Evolutionary conservation across 23 red algal genomes (phyloP).

Genomic region (Gracilaria domingensis): DNA sequence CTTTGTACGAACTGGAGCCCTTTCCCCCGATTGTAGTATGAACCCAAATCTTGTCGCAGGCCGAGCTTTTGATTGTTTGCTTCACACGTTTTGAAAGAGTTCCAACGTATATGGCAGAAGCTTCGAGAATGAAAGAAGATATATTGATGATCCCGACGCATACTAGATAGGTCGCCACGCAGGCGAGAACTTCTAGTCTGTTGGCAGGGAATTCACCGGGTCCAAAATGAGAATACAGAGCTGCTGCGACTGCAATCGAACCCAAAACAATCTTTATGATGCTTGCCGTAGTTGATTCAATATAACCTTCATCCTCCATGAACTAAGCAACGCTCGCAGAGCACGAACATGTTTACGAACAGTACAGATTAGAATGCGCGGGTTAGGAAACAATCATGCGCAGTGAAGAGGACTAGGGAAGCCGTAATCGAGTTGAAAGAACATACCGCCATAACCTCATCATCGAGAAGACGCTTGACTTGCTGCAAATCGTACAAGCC

Average conservation of each 20-base stretch:
- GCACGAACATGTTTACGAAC: neutral
- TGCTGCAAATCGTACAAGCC: constrained; percentile 65
- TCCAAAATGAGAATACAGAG: constrained; percentile 66
- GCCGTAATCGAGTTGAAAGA: neutral
- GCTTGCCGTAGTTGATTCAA: constrained; percentile 41
- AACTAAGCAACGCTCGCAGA: constrained; percentile 6
- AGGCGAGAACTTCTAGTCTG: constrained; percentile 32
- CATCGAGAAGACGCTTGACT: constrained; percentile 66
- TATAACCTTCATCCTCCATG: constrained; percentile 68
- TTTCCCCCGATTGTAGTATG: constrained; percentile 51
- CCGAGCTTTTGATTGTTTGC: neutral
- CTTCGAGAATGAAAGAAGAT: constrained; percentile 43
- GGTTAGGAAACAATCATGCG: neutral
- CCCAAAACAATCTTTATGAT: constrained; percentile 63
- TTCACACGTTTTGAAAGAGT: constrained; percentile 37
- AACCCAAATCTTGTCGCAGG: constrained; percentile 45
- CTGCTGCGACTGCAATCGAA: constrained; percentile 45
- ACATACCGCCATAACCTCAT: constrained; percentile 73
- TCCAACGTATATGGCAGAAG: constrained; percentile 55
- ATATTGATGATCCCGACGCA: constrained; percentile 48
- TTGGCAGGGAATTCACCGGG: constrained; percentile 64
- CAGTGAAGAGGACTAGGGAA: neutral
- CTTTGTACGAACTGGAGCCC: constrained; percentile 43
- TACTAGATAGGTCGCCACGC: constrained; percentile 34
- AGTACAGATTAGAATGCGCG: neutral